Conservation (phyloP, 1,139 yeast genomes). For the Scheffersomyces lignicola region DNA sequence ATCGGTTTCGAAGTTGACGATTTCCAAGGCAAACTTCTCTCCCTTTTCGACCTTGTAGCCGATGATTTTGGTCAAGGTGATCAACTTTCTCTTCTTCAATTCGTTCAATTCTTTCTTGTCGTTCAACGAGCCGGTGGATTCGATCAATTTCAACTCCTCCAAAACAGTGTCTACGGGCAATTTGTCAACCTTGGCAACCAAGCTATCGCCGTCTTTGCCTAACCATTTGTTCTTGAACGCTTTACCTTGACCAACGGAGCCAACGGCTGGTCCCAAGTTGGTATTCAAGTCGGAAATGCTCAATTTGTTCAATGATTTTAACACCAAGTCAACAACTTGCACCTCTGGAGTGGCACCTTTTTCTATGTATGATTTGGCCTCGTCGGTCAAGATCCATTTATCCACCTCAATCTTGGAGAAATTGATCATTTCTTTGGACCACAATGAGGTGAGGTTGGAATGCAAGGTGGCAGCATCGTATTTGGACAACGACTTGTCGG, state of each 20-base stretch:
- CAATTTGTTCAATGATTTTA: slow-evolving; percentile 73
- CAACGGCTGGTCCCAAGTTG: slow-evolving; percentile 70
- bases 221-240: slow-evolving; percentile 99
- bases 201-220: slow-evolving; percentile 77
- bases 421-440: slow-evolving; percentile 79
- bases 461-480: slow-evolving; percentile 44
- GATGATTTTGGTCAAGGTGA: slow-evolving; percentile 67
- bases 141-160: slow-evolving; percentile 59
- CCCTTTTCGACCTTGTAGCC: slow-evolving; percentile 82
- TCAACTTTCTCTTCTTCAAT: slow-evolving; percentile 90
- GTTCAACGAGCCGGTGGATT: slow-evolving; percentile 54
- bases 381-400: slow-evolving; percentile 72
- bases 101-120: slow-evolving; percentile 74
- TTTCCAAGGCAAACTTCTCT: slow-evolving; percentile 75
- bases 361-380: slow-evolving; percentile 75
- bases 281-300: slow-evolving; percentile 78
- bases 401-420: slow-evolving; percentile 78
- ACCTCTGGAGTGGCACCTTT: slow-evolving; percentile 85
- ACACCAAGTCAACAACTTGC: slow-evolving; percentile 74
- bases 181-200: slow-evolving; percentile 56
- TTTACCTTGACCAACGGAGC: slow-evolving; percentile 92
- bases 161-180: slow-evolving; percentile 70
- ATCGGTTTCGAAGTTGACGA: slow-evolving; percentile 86
- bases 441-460: slow-evolving; percentile 82
- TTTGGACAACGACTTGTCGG: slow-evolving; percentile 45